phyloP scores from a whole-genome alignment of 2,329 filamentous ascomycete species.

The Penicillium sp. region DNA sequence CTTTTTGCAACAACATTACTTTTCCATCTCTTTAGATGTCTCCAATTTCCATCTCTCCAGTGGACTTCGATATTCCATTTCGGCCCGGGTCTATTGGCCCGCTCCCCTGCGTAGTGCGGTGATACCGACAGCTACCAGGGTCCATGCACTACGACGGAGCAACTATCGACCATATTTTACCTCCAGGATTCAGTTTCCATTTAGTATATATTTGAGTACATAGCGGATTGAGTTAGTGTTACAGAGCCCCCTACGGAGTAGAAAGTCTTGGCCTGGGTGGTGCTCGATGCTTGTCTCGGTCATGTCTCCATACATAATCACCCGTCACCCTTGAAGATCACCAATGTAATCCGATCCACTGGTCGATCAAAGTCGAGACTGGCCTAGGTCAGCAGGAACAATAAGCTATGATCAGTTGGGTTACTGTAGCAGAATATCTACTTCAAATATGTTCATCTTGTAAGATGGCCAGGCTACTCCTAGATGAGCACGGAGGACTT shows the following conservation, averaged over 20 bases:
- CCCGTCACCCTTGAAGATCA: neutral
- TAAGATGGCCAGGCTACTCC: neutral
- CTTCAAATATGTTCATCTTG: neutral
- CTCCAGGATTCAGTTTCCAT: neutral
- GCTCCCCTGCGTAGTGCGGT: slow-evolving; percentile 10
- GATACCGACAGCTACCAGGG: slow-evolving; percentile 4
- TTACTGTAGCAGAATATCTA: too few species aligned
- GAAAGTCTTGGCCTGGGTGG: slow-evolving; percentile 2
- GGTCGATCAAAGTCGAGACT: neutral
- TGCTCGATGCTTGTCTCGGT: slow-evolving; percentile 6
- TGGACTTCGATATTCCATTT: neutral
- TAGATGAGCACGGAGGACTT: neutral
- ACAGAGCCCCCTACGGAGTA: neutral
- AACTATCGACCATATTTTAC: neutral
- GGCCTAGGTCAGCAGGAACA: neutral
- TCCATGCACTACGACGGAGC: neutral
- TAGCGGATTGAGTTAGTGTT: neutral
- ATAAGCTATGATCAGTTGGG: too few species aligned
- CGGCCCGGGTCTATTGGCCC: slow-evolving; percentile 1
- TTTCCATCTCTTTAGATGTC: neutral
- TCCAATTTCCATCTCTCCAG: neutral
- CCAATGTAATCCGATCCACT: neutral
- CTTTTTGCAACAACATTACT: neutral
- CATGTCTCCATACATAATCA: neutral
- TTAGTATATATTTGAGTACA: too few species aligned